Evolutionary conservation across 495 filamentous ascomycete genomes (phyloP), one percentile per base, ranked within the genome.

Genomic region (Lasiosphaeria ovina): DNA sequence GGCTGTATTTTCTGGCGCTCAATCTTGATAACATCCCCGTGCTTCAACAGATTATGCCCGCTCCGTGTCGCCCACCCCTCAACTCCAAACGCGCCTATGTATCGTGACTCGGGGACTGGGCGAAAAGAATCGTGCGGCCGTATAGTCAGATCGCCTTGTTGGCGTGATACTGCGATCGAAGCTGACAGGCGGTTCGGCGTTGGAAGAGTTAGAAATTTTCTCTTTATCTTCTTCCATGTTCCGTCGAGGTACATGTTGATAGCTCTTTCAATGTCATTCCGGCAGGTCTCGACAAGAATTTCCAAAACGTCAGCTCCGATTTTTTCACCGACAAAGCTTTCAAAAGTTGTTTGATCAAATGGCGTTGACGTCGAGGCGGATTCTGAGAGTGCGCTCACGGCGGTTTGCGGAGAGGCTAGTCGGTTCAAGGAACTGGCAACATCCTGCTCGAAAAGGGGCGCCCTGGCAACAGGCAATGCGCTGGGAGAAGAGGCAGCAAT

Each of bases 161-260:
- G 62, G 34, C 32, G 63, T n/a, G 54, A 38, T 17, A 60, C 17
- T 8, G 55, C 31, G 44, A 48, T 59, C 40, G 62, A 58, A 12
- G 62, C 58, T n/a, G 62, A 55, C 4, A 65, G 53, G 31, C 51
- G 64, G 3, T 55, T 32, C 51, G 67, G 51, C 14, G 61, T 17
- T 54, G 72, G 62, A 12, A 58, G 54, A 3, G 66, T 40, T 8
- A 58, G n/a, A 24, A 24, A 24, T 54, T 66, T 65, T 58, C 54
- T 54, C 57, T 70, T 68, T 14, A 77, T 64, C 1, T 71, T 83
- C 65, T 88, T 93, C 91, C 91, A 97, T 5, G 92, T 96, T 12
- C 93, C 93, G 65, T 98, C 94, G 53, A 96, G 87, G 68, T 92
- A 98, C 76, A 96, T 89, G 65, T 90, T 89, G 57, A 92, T 82